Base-by-base conservation (phyloP, 192 early-diverging fungal genomes). In the Spinellus fusiger region DNA sequence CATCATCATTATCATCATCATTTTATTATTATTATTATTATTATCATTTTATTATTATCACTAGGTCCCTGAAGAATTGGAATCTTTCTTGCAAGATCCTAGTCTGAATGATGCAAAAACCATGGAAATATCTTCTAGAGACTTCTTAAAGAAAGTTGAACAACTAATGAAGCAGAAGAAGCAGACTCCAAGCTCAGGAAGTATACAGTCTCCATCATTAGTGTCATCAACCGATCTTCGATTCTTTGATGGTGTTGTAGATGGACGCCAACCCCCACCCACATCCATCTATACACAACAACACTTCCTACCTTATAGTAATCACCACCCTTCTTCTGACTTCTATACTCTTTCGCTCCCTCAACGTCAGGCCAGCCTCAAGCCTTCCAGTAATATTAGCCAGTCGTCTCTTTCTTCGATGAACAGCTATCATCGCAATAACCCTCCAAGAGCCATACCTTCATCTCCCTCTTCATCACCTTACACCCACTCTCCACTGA, bases 211-310 rank as follows among this genome's bases (percentile, higher is more conserved):
- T 44, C 40, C 40, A 44, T 44, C 40, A 44, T 44, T 44, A 22
- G 20, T 25, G 44, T 31, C 27, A 49, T 59, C 59, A 26, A 53
- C 50, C 23, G 61, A 53, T 34, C 23, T 40, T 20, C 49, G 34
- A 54, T 40, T 63, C 26, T 63, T 54, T 54, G 61, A 63, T 29
- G 54, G 54, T 35, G 13, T 54, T 5, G 29, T 49, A 13, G 61
- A 63, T 31, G 61, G 61, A 5, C 49, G 51, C 22, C 51, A 53
- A 0, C 61, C 25, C 16, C 58, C 58, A 27, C 61, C 65, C 1
- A 67, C 58, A 5, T 61, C 57, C 29, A 67, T 67, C 22, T 67
- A 67, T 31, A 27, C 58, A 16, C 58, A 60, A 34, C 65, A 67
- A 47, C 65, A 67, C 25, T 67, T 53, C 31, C 40, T 64, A 16